Evolutionary conservation across 2,329 filamentous ascomycete genomes (phyloP).

Genomic region (Akanthomyces muscarius): DNA sequence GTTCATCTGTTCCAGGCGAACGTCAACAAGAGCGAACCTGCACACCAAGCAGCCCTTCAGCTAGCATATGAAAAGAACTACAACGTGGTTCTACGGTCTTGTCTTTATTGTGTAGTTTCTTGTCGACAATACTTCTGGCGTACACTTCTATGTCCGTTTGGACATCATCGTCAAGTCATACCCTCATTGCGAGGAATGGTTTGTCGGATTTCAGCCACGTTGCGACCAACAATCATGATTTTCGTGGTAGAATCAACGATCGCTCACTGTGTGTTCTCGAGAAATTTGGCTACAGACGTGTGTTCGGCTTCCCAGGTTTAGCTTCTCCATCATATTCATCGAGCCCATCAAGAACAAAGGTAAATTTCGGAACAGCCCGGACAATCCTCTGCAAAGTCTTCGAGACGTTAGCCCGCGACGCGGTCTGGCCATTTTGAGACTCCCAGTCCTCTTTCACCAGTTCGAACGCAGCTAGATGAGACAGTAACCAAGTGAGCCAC

Average conservation of each 20-base stretch:
- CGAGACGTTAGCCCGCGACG: neutral
- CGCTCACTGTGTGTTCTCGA: neutral
- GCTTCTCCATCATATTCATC: slow-evolving; percentile 27
- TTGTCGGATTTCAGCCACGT: neutral
- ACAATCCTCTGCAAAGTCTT: neutral
- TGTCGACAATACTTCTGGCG: neutral
- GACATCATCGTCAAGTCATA: neutral
- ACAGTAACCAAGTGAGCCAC: slow-evolving; percentile 28
- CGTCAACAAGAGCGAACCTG: no score
- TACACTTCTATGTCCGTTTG: neutral
- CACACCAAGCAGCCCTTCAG: no score
- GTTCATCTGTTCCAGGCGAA: no score
- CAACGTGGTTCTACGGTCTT: neutral
- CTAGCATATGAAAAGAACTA: no score
- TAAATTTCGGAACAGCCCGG: neutral
- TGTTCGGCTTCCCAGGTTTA: neutral
- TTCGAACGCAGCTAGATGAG: slow-evolving; percentile 18
- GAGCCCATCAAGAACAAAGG: slow-evolving; percentile 25
- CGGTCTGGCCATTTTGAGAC: neutral
- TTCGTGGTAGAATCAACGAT: neutral
- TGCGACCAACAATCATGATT: neutral
- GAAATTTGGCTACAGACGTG: neutral
- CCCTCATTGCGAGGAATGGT: neutral
- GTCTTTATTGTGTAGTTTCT: neutral
- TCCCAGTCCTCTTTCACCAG: neutral